Evolutionary conservation across 2,329 filamentous ascomycete species (phyloP), one percentile per base, ranked within the genome.

Genomic region (Penicillium sp.): DNA sequence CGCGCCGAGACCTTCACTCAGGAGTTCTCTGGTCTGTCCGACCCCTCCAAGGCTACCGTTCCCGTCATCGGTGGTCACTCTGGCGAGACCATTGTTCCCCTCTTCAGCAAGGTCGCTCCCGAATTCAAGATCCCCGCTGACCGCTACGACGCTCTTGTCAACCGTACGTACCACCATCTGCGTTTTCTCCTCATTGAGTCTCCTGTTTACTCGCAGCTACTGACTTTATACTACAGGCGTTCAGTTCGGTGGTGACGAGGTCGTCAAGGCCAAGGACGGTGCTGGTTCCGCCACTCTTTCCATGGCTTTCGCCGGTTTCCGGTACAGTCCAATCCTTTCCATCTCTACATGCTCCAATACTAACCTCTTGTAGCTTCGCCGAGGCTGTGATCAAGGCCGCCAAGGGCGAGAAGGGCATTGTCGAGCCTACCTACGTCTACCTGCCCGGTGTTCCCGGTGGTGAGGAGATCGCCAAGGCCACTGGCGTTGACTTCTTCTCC

Each of bases 1-100:
- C 94, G 95, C 78, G 93, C 95, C 70, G 93, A 97, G 86, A 97
- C 93, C 68, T 99, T 99, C 78, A 91, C 96, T 63, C 90, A 92
- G 72, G 88, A 92, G 75, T 89, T 96, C 74, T 85, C 85, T 64
- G 93, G 93, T 80, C 88, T 91, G 82, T 87, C 89, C 77, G 88
- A 94, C 78, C 92, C 93, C 62, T 85, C 89, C 73, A 90, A 93
- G 79, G 86, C 93, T 69, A 91, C 84, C 69, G 90, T 99, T 68
- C 93, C 94, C 69, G 95, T 99, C 73, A 87, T 99, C 75, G 95
- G 95, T 75, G 95, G 95, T 65, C 95, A 99, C 87, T 97, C 93
- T 63, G 95, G 95, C 75, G 93, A 94, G 84, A 99, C 95, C 73
- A 99, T 99, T 75, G 93, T 99, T 59, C 95, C 95, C 54, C 87